phyloP scores from a whole-genome alignment of 768 basidiomycete species.

The Amanita rubescens region DNA sequence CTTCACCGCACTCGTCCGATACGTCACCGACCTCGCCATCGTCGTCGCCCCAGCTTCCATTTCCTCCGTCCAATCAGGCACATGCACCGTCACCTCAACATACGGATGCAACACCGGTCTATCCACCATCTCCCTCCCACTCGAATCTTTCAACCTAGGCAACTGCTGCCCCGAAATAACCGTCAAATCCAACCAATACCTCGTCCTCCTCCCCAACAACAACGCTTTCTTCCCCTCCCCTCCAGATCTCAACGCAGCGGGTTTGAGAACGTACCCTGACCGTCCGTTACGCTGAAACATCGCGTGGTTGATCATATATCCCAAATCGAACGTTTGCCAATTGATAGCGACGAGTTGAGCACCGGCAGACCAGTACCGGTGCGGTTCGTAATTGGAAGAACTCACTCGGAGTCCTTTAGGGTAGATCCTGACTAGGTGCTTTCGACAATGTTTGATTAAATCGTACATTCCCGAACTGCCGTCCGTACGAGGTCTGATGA shows the following conservation, averaged over 20 bases:
- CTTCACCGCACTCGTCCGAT: constrained; percentile 62
- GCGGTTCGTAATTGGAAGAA: constrained; percentile 84
- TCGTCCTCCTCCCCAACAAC: constrained; percentile 20
- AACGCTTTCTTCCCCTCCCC: background rate
- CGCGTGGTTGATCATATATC: constrained; percentile 87
- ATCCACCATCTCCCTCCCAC: constrained; percentile 61
- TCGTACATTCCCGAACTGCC: constrained; percentile 41
- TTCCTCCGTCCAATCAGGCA: constrained; percentile 80
- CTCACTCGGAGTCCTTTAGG: constrained; percentile 77
- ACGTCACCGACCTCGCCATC: constrained; percentile 26
- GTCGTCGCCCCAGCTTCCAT: no score
- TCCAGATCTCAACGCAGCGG: constrained; percentile 53
- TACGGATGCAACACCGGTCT: constrained; percentile 50
- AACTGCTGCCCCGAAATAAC: constrained; percentile 87
- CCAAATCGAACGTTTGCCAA: constrained; percentile 94
- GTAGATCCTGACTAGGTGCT: constrained; percentile 79
- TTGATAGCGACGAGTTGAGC: constrained; percentile 90
- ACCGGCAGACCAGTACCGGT: constrained; percentile 85
- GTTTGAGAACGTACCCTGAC: constrained; percentile 87
- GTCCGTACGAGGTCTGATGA: constrained; percentile 44
- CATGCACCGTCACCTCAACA: constrained; percentile 59
- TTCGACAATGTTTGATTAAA: constrained; percentile 80
- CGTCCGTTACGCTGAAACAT: constrained; percentile 94
- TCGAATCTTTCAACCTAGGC: constrained; percentile 65
- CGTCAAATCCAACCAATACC: constrained; percentile 43